phyloP scores from a whole-genome alignment of 805 yeast genomes.

The Wickerhamiella alocasiicola region DNA sequence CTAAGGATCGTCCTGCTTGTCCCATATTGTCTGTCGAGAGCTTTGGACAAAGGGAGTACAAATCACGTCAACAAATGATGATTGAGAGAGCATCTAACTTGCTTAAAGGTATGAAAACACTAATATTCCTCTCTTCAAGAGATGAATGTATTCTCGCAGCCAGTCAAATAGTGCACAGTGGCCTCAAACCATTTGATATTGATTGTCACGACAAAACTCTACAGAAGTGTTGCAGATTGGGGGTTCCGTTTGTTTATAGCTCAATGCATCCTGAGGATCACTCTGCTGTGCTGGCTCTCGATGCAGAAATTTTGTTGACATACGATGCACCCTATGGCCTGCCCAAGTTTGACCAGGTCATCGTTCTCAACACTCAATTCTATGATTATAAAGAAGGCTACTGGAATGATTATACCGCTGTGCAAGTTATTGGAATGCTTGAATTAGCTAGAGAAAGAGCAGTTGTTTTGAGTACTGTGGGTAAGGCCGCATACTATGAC shows the following conservation, averaged over 20 bases:
- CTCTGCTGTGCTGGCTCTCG: constrained; percentile 38
- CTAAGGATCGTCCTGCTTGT: constrained; percentile 36
- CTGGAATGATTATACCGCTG: constrained; percentile 53
- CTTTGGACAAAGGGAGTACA: constrained; percentile 1
- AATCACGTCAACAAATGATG: constrained; percentile 5
- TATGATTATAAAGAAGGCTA: constrained; percentile 67
- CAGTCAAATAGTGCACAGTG: background rate
- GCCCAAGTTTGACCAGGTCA: constrained; percentile 33
- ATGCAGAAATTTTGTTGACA: constrained; percentile 45
- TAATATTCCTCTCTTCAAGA: background rate
- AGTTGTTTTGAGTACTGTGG: constrained; percentile 40
- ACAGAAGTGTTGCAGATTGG: background rate
- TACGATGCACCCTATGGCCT: constrained; percentile 41
- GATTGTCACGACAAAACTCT: background rate
- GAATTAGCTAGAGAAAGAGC: constrained; percentile 29
- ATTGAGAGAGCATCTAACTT: background rate
- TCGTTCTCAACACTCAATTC: constrained; percentile 52
- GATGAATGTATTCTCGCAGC: background rate
- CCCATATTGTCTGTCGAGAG: background rate
- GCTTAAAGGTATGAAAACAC: background rate
- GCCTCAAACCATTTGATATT: background rate
- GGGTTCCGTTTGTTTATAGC: constrained; percentile 17
- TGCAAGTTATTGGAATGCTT: constrained; percentile 31
- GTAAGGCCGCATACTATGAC: constrained; percentile 50
- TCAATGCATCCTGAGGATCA: constrained; percentile 47